These are phyloP conservation scores for Monilinia fructigena DNA, from an alignment of 2,329 filamentous ascomycete genomes.

Conservation along the genomic window DNA sequence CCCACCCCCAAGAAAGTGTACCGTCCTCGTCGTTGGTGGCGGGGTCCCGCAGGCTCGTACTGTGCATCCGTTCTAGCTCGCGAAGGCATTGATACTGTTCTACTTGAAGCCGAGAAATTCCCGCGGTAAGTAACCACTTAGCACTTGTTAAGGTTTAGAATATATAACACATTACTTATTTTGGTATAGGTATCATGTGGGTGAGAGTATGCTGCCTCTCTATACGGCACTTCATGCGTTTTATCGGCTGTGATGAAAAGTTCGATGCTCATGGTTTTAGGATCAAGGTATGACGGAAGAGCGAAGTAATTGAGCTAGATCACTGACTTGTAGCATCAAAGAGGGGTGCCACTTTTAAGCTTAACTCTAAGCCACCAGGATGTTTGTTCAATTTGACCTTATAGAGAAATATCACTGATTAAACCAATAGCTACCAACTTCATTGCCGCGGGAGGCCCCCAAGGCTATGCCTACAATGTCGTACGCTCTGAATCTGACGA, in stretches of 20 bases:
- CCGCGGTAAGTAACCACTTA: no score
- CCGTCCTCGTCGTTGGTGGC: no score
- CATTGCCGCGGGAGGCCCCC: background rate
- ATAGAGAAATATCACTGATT: background rate
- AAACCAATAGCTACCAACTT: conserved; percentile 15
- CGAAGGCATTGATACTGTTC: no score
- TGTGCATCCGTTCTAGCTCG: no score
- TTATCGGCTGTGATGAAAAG: conserved; percentile 45
- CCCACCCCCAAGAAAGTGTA: no score
- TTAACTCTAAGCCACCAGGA: conserved; percentile 11
- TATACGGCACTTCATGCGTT: conserved; percentile 46
- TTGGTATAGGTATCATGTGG: conserved; percentile 37
- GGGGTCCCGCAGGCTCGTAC: no score
- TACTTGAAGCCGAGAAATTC: no score
- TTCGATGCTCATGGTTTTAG: conserved; percentile 46
- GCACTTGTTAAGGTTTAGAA: no score
- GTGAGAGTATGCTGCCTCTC: conserved; percentile 43
- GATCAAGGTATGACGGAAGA: conserved; percentile 40
- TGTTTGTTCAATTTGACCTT: background rate
- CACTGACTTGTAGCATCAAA: background rate
- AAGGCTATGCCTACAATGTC: conserved; percentile 18
- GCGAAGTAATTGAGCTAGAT: background rate
- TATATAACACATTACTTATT: no score
- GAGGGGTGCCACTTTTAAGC: conserved; percentile 24
- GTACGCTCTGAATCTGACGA: conserved; percentile 33